Base-by-base conservation (phyloP, 352 stramenopile genomes). In the Pythium sp. region DNA sequence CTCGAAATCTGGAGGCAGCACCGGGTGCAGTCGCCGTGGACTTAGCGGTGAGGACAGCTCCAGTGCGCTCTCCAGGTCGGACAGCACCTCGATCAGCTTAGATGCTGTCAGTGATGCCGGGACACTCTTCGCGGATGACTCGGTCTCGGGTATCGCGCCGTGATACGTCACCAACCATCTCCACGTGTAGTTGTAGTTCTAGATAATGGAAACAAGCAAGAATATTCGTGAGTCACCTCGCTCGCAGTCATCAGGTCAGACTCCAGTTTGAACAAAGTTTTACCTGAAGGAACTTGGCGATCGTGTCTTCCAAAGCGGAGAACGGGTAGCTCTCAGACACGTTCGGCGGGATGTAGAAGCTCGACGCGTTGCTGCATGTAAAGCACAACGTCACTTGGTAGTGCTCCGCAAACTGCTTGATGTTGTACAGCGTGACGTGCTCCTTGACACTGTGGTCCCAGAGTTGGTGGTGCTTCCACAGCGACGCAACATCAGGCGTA, bases 371-470 rank as follows among this genome's bases (percentile, higher is more conserved):
- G 64, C 83, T 93, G 61, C 82, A 92, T 1, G 88, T 94, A 69
- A 96, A 96, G 74, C 86, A 94, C 55, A 94, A 60, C 15, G 87
- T 91, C 24, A 94, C 84, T 68, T 96, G 88, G 63, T 94, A 94
- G 64, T 96, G 88, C 69, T 96, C 88, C 2, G 88, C 88, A 55
- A 96, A 94, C 68, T 96, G 88, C 69, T 92, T 93, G 70, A 94
- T 94, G 74, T 96, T 96, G 80, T 96, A 96, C 67, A 96, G 71
- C 30, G 88, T 91, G 66, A 94, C 85, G 43, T 96, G 88, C 63
- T 96, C 86, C 64, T 94, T 96, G 53, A 96, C 84, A 58, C 81
- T 94, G 71, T 94, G 87, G 26, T 96, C 86, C 88, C 88, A 96
- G 47, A 92, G 76, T 61, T 93, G 84, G 26, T 90, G 88, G 57